phyloP scores from a whole-genome alignment of 139 green algal genomes.

The Edaphochlamys debaryana region DNA sequence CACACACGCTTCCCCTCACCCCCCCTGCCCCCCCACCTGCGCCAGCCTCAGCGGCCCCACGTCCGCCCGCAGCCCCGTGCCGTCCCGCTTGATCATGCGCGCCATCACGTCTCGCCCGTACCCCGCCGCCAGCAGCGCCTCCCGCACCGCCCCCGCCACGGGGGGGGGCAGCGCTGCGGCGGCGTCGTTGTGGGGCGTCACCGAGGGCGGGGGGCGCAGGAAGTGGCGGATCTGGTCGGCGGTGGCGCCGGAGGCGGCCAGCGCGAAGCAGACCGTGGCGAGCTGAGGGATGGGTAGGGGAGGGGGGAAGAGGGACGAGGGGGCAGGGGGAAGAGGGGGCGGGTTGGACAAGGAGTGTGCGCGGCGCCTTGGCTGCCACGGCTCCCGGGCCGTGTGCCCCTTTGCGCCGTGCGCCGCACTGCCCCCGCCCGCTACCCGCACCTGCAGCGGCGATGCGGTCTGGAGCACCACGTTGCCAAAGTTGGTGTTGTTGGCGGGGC shows the following conservation, averaged over 20 bases:
- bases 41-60: conserved; percentile 23
- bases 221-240: conserved; percentile 27
- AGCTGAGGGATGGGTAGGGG: no score
- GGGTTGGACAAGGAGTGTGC: no score
- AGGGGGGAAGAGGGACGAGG: no score
- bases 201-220: neutral
- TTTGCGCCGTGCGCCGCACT: no score
- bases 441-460: neutral
- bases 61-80: conserved; percentile 18
- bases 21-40: neutral
- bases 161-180: neutral
- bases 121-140: neutral
- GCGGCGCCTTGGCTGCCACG: no score
- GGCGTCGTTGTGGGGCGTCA: no score
- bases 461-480: neutral
- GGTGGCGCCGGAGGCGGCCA: conserved; percentile 7
- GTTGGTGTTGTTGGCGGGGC: neutral
- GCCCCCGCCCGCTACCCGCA: no score
- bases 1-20: no score
- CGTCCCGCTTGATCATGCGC: neutral
- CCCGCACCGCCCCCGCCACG: neutral
- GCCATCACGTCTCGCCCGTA: neutral
- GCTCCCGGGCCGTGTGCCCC: no score
- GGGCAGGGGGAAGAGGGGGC: no score
- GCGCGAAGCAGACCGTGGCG: neutral